Conservation (phyloP, 139 green algal genomes). For the Zygnema cylindricum region DNA sequence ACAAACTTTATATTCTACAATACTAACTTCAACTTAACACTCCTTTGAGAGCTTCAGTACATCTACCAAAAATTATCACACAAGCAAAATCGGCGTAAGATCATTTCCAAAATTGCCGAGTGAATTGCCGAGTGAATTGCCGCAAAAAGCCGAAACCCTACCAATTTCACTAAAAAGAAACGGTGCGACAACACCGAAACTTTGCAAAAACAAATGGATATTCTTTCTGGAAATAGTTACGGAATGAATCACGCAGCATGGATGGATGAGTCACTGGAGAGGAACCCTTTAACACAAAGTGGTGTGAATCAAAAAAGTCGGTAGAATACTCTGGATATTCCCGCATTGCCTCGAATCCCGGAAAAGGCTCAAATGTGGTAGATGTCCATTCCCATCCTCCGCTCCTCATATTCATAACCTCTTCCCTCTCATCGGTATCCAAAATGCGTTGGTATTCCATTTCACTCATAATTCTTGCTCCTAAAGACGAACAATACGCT, state of each 20-base stretch:
- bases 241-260: slow-evolving; percentile 65
- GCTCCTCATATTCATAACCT: slow-evolving; percentile 31
- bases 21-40: too few species aligned
- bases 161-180: neutral
- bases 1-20: too few species aligned
- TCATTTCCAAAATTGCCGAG: too few species aligned
- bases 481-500: slow-evolving; percentile 61
- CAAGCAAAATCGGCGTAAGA: too few species aligned
- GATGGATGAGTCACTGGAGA: slow-evolving; percentile 65
- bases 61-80: too few species aligned
- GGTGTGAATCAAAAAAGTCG: slow-evolving; percentile 74
- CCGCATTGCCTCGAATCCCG: slow-evolving; percentile 65
- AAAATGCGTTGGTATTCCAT: slow-evolving; percentile 64
- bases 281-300: slow-evolving; percentile 70
- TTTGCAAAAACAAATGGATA: slow-evolving; percentile 73
- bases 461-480: slow-evolving; percentile 69
- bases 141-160: neutral
- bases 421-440: slow-evolving; percentile 15
- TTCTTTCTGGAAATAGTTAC: slow-evolving; percentile 73
- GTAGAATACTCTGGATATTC: slow-evolving; percentile 71
- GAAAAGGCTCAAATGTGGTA: slow-evolving; percentile 64
- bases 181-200: slow-evolving; percentile 59
- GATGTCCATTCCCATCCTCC: slow-evolving; percentile 75
- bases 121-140: too few species aligned
- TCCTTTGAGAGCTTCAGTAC: too few species aligned